phyloP scores from a whole-genome alignment of 176 grass and related monocot species.

The Oryza meridionalis region DNA sequence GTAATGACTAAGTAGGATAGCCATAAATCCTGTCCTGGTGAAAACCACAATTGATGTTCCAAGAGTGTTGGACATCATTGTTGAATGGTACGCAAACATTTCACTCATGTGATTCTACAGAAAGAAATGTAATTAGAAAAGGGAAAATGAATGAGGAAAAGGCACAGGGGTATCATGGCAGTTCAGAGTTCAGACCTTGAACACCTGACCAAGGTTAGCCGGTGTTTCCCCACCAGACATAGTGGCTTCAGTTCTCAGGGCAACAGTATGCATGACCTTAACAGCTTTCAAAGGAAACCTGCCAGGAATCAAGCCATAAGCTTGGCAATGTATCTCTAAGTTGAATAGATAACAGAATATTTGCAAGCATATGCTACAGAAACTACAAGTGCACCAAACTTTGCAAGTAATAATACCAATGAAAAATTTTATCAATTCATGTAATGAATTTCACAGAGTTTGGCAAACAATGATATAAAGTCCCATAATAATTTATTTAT shows the following conservation, averaged over 20 bases:
- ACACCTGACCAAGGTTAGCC: constrained; percentile 74
- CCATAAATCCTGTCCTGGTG: constrained; percentile 95
- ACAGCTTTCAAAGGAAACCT: constrained; percentile 99
- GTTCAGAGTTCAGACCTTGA: constrained; percentile 68
- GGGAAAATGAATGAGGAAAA: constrained; percentile 17
- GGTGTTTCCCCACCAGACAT: constrained; percentile 69
- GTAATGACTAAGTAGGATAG: constrained; percentile 93
- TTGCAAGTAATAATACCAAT: constrained; percentile 5
- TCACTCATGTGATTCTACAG: constrained; percentile 92
- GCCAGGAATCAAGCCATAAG: constrained; percentile 20
- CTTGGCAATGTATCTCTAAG: background rate
- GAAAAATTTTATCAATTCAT: constrained; percentile 1
- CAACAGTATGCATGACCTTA: constrained; percentile 98
- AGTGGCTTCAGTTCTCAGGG: constrained; percentile 90
- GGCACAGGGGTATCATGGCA: background rate
- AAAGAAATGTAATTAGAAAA: constrained; percentile 21
- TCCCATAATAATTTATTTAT: background rate
- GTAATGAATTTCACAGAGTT: background rate
- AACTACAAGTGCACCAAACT: background rate
- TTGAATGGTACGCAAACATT: constrained; percentile 98
- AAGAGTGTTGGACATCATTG: constrained; percentile 99
- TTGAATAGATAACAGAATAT: constrained; percentile 11
- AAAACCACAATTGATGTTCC: constrained; percentile 95
- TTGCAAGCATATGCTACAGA: constrained; percentile 26
- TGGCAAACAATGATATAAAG: background rate